Percentiles rank a stretch among this genome's conserved stretches.
These are phyloP conservation scores for Alternaria tenuissima DNA, from an alignment of 2,329 filamentous ascomycete genomes.

Conservation along the genomic window DNA sequence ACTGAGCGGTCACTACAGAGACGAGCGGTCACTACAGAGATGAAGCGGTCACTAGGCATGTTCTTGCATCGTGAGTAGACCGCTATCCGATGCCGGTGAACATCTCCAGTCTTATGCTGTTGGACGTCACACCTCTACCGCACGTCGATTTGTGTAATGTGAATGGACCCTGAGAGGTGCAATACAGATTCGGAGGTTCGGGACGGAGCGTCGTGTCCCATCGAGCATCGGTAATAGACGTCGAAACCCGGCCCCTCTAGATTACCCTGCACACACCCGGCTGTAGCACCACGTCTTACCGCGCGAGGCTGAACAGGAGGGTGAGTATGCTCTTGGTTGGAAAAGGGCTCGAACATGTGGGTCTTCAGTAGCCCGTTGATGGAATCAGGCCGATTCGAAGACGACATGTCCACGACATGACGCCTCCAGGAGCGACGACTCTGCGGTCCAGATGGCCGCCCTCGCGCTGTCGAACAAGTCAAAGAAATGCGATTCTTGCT, in stretches of 20 bases:
- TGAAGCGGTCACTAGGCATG: no score
- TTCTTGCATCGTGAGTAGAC: not conserved
- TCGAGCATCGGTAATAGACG: constrained; percentile 10
- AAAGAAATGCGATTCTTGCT: not conserved
- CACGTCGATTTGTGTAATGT: constrained; percentile 5
- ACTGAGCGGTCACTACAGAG: no score
- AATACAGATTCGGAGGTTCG: constrained; percentile 18
- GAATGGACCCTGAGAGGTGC: constrained; percentile 11
- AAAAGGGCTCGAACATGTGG: constrained; percentile 25
- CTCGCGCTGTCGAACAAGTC: not conserved
- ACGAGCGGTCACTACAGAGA: no score
- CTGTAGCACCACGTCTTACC: constrained; percentile 29
- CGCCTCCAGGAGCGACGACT: not conserved
- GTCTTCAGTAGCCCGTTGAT: constrained; percentile 30
- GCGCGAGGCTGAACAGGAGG: constrained; percentile 37
- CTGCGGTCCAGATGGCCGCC: not conserved
- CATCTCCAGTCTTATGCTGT: not conserved
- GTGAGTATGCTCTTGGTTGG: constrained; percentile 31
- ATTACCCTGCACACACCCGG: constrained; percentile 17
- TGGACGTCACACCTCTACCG: constrained; percentile 7
- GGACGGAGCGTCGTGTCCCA: constrained; percentile 8
- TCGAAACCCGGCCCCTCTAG: constrained; percentile 21
- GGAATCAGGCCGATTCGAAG: constrained; percentile 44
- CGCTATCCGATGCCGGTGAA: constrained; percentile 18
- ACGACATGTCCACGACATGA: constrained; percentile 17